Conservation (phyloP, 2,329 filamentous ascomycete species). For the Lojkania enalia region DNA sequence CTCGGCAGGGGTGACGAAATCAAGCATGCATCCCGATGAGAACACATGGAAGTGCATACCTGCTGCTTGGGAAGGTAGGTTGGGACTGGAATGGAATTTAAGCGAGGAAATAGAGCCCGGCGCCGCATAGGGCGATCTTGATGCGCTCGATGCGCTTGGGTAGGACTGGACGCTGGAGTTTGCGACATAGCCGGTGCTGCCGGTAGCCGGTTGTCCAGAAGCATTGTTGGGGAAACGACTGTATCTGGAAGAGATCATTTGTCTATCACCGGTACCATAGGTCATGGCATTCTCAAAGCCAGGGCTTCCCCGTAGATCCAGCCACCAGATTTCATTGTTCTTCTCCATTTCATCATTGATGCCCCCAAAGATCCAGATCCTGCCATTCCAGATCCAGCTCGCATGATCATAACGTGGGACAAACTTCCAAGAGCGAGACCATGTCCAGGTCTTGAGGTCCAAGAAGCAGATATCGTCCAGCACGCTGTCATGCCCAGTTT, state of each 20-base stretch:
- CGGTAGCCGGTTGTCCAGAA: conserved; percentile 40
- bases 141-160: conserved; percentile 46
- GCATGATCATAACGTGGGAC: conserved; percentile 94
- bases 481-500: conserved; percentile 90
- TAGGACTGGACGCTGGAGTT: conserved; percentile 66
- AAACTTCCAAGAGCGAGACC: conserved; percentile 95
- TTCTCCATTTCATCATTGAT: conserved; percentile 97
- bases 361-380: conserved; percentile 95
- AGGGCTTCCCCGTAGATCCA: conserved; percentile 88
- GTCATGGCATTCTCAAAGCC: conserved; percentile 75
- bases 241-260: conserved; percentile 36
- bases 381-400: conserved; percentile 88
- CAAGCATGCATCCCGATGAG: conserved; percentile 86
- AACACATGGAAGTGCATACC: conserved; percentile 96
- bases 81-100: conserved; percentile 84
- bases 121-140: conserved; percentile 60
- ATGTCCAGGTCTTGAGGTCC: conserved; percentile 95
- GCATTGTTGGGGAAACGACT: conserved; percentile 30
- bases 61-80: conserved; percentile 83
- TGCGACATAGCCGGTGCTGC: conserved; percentile 67
- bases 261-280: conserved; percentile 56
- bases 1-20: conserved; percentile 90
- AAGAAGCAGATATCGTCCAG: conserved; percentile 96
- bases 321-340: conserved; percentile 94
- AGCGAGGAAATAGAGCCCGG: conserved; percentile 88